These are phyloP conservation scores for Magnusiomyces magnusii DNA, from an alignment of 1,139 yeast genomes.

Conservation along the genomic window DNA sequence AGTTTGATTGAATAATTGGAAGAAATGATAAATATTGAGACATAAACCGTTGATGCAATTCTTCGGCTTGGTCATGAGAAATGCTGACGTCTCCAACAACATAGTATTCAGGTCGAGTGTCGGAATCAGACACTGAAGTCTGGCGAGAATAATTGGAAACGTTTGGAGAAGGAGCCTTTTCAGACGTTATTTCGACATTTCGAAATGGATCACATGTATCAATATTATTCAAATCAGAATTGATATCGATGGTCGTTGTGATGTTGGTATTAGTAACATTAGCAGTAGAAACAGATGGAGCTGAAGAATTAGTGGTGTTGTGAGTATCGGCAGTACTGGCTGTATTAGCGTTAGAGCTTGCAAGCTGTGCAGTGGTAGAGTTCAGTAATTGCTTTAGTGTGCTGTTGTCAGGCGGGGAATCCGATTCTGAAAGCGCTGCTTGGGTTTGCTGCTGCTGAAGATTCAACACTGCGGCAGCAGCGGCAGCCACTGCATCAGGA, in stretches of 20 bases:
- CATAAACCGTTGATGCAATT: conserved; percentile 62
- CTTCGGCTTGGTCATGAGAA: conserved; percentile 58
- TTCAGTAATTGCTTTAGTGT: background rate
- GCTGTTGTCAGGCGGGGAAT: background rate
- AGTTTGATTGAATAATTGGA: conserved; percentile 66
- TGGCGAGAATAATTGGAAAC: background rate
- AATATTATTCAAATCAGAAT: background rate
- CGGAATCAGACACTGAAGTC: conserved; percentile 6
- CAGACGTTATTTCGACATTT: background rate
- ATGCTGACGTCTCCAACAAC: conserved; percentile 67
- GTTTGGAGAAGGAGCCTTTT: background rate
- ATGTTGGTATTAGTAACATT: background rate
- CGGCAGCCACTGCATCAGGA: conserved; percentile 1
- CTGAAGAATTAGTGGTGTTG: background rate
- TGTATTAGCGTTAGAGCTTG: background rate
- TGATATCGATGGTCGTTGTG: background rate
- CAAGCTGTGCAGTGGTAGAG: background rate
- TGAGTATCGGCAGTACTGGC: background rate
- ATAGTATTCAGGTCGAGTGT: conserved; percentile 32
- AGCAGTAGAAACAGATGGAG: background rate
- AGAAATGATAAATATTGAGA: conserved; percentile 62
- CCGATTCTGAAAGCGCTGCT: background rate
- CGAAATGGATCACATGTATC: background rate
- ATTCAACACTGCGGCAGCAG: conserved; percentile 2
- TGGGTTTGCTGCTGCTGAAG: conserved; percentile 3